Evolutionary conservation across 441 rosid genomes (phyloP), one percentile per base, ranked within the genome.

Genomic region (Arabidopsis lyrata): DNA sequence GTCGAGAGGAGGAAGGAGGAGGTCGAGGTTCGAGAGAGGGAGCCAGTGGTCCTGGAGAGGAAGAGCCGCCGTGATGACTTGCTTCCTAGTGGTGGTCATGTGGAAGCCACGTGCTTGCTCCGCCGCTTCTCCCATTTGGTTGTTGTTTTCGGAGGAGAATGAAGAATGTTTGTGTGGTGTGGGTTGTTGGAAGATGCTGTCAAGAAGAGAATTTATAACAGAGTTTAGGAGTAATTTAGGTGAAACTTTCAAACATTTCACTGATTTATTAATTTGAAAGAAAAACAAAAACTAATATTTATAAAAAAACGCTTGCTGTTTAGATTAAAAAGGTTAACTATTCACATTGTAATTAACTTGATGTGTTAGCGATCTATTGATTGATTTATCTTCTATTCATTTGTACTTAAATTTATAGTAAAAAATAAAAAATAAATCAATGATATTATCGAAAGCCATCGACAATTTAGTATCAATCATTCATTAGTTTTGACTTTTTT

Each of bases 11-110:
- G 98, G 98, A 7, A 93, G 84, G 32, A 91, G 86, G 77, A 93
- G 78, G 81, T 93, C 98, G 15, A 90, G 88, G 87, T 93, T 93
- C 11, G 98, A 93, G 61, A 89, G 79, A 8, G 95, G 90, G 14
- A 89, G 86, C 95, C 93, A 86, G 67, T 85, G 93, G 72, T 86
- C 83, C 53, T 86, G 95, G 59, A 84, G 8, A 16, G 97, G 92
- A 11, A 87, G 82, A 53, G 70, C 77, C 5, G 95, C 84, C 9
- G 90, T 85, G 70, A 93, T 90, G 72, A 85, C 72, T 60, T 88
- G 92, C 55, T 72, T 77, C 81, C 70, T 83, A 52, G 24, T 76
- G 77, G 84, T 63, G 6, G 63, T 83, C 65, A 90, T 90, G 7
- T 55, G 70, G 74, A 90, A 85, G n/a, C 71, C 73, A 71, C 53